A percentile compares a stretch with the other conserved stretches of the same genome.
These are phyloP conservation scores for Simmondsia chinensis DNA, from an alignment of 148 eudicot species.

Conservation along the genomic window DNA sequence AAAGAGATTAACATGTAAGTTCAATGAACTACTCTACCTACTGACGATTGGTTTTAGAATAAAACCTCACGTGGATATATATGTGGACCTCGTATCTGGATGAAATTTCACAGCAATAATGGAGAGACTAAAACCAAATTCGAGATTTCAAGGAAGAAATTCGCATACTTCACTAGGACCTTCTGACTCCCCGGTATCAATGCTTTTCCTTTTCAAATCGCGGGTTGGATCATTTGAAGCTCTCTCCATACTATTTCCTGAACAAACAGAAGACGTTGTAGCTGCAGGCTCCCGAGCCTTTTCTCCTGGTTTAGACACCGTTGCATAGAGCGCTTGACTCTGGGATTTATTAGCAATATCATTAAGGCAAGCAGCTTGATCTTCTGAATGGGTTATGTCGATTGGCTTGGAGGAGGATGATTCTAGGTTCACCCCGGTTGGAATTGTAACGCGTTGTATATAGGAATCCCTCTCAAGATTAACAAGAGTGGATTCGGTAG, in stretches of 20 bases:
- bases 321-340: conserved; percentile 17
- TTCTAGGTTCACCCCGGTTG: conserved; percentile 14
- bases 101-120: not conserved
- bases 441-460: conserved; percentile 15
- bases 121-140: conserved; percentile 6
- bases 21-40: too few relatives aligned
- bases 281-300: conserved; percentile 37
- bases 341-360: conserved; percentile 9
- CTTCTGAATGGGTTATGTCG: conserved; percentile 17
- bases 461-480: conserved; percentile 20
- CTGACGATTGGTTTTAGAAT: too few relatives aligned
- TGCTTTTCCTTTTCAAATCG: conserved; percentile 52
- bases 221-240: conserved; percentile 47
- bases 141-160: not conserved
- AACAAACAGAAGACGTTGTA: conserved; percentile 75
- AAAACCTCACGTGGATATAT: too few relatives aligned
- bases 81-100: too few relatives aligned
- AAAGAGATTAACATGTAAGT: too few relatives aligned
- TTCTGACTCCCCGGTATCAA: conserved; percentile 72
- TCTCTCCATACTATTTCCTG: conserved; percentile 71
- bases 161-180: conserved; percentile 68
- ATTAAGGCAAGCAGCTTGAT: conserved; percentile 14
- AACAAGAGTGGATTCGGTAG: conserved; percentile 12
- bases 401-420: conserved; percentile 16
- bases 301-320: conserved; percentile 22